Percentiles rank a stretch among this genome's conserved stretches.
These are phyloP conservation scores for Microglena sp. DNA, from an alignment of 139 green algal species.

Conservation along the genomic window DNA sequence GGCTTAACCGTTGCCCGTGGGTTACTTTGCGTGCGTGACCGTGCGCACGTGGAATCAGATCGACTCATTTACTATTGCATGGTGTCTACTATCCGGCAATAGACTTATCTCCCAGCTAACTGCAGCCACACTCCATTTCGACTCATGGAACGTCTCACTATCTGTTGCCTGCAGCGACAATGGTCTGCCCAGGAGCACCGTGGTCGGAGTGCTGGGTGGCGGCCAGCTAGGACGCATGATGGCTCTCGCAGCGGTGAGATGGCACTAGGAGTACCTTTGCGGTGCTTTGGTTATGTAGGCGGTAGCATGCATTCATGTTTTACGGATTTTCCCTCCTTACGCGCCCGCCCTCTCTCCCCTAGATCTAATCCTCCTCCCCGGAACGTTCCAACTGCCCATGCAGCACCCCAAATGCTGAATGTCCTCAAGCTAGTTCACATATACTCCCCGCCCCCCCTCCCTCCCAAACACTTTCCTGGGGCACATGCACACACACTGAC, in stretches of 20 bases:
- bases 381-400: slow-evolving; percentile 1
- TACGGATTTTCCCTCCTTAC: background rate
- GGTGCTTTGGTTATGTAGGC: background rate
- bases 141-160: background rate
- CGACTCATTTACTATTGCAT: background rate
- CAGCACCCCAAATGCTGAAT: too few relatives aligned
- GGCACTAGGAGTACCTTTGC: too few relatives aligned
- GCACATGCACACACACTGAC: too few relatives aligned
- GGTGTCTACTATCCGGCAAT: too few relatives aligned
- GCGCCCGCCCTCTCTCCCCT: too few relatives aligned
- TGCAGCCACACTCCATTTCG: background rate
- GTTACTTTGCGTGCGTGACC: too few relatives aligned
- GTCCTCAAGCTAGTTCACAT: too few relatives aligned
- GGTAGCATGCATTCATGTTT: background rate
- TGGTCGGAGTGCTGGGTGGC: slow-evolving; percentile 89
- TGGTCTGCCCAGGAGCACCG: slow-evolving; percentile 22
- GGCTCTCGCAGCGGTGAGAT: slow-evolving; percentile 77
- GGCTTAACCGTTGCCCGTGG: too few relatives aligned
- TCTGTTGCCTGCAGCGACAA: slow-evolving; percentile 12
- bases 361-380: too few relatives aligned
- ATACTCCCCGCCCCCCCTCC: too few relatives aligned
- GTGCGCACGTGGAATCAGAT: background rate
- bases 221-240: slow-evolving; percentile 97
- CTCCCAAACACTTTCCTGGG: too few relatives aligned
- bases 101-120: too few relatives aligned